phyloP scores from a whole-genome alignment of 257 asterid genomes.

The Phtheirospermum japonicum region DNA sequence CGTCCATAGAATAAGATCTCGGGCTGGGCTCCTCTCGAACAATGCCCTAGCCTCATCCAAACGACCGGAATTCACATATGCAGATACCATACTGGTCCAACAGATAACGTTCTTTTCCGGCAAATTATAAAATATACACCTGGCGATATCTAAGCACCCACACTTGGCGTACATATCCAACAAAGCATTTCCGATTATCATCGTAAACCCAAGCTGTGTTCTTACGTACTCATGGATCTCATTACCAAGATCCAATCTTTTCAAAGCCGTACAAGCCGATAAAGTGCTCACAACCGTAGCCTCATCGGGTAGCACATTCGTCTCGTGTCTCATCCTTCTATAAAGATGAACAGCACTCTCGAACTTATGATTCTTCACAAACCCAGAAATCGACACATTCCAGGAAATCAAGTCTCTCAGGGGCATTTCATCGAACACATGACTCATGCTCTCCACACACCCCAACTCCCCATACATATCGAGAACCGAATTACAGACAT shows the following conservation, averaged over 20 bases:
- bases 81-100: constrained; percentile 84
- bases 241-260: constrained; percentile 59
- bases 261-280: constrained; percentile 72
- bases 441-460: constrained; percentile 36
- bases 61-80: constrained; percentile 50
- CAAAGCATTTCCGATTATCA: constrained; percentile 62
- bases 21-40: constrained; percentile 60
- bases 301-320: constrained; percentile 54
- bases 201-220: constrained; percentile 46
- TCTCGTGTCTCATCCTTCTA: constrained; percentile 46
- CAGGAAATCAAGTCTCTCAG: constrained; percentile 62
- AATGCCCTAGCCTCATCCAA: constrained; percentile 66
- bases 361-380: constrained; percentile 49
- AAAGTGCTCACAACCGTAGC: constrained; percentile 77
- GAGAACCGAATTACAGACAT: constrained; percentile 63
- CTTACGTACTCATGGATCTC: constrained; percentile 61
- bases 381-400: constrained; percentile 69
- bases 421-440: constrained; percentile 74
- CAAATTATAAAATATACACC: constrained; percentile 58
- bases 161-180: constrained; percentile 91
- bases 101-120: constrained; percentile 63
- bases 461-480: constrained; percentile 67
- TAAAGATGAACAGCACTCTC: constrained; percentile 63
- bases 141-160: constrained; percentile 60
- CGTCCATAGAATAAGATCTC: constrained; percentile 83